phyloP scores from a whole-genome alignment of 192 early-diverging fungal genomes.

The Backusella tarrabulga region DNA sequence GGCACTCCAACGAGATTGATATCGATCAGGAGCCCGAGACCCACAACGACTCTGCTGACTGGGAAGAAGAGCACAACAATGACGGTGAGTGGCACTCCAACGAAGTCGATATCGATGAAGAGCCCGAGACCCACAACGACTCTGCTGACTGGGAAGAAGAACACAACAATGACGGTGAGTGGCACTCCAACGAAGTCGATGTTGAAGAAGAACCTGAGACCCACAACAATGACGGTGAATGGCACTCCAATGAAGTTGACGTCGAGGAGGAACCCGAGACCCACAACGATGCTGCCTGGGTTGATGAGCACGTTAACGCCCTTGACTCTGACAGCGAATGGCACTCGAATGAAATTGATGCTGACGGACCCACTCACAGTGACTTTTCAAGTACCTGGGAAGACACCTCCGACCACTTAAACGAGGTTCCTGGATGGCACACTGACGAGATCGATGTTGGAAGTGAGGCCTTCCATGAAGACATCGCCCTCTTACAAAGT shows the following conservation, averaged over 20 bases:
- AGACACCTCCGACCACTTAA: neutral
- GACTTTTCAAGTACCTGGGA: neutral
- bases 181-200: neutral
- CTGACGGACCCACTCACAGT: neutral
- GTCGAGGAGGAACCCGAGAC: neutral
- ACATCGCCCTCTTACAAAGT: neutral
- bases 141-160: neutral
- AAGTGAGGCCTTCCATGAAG: neutral
- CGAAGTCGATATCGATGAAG: neutral
- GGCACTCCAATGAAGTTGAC: constrained; percentile 1
- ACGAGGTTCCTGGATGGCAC: neutral
- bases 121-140: neutral
- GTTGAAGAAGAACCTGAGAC: neutral
- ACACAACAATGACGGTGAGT: neutral
- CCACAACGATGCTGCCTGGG: neutral
- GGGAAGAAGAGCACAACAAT: neutral
- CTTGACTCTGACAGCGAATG: neutral
- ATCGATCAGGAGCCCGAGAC: neutral
- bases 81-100: neutral
- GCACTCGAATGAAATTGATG: neutral
- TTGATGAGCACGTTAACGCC: neutral
- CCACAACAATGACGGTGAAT: neutral
- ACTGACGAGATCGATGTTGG: neutral
- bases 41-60: neutral
- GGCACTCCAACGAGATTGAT: neutral